These are phyloP conservation scores for Suhomyces bokatorum DNA, from an alignment of 1,139 yeast species.

Conservation along the genomic window DNA sequence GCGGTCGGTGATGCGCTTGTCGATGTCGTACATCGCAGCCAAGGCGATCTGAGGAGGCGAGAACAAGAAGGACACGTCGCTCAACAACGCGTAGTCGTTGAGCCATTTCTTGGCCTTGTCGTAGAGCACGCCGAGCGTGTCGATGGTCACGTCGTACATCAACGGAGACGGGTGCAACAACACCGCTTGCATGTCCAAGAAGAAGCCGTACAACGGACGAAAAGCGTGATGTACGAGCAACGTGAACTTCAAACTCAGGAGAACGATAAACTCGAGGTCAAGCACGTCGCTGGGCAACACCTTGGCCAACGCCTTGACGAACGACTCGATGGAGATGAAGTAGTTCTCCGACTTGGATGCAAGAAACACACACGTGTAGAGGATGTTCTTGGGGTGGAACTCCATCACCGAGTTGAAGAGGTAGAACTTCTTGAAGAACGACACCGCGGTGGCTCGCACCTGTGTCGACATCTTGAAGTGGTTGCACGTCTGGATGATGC, in stretches of 20 bases:
- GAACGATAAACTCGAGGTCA: constrained; percentile 72
- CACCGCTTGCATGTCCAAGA: constrained; percentile 76
- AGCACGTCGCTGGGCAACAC: constrained; percentile 67
- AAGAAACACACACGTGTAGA: constrained; percentile 82
- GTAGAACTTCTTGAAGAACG: constrained; percentile 80
- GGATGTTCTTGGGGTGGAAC: constrained; percentile 77
- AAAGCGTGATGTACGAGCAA: constrained; percentile 85
- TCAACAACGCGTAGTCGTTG: constrained; percentile 60
- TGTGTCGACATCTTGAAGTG: constrained; percentile 51
- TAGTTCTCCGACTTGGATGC: constrained; percentile 93
- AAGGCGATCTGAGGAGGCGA: constrained; percentile 96
- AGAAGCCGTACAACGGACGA: constrained; percentile 87
- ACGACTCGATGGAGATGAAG: constrained; percentile 82
- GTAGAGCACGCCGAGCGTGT: constrained; percentile 55
- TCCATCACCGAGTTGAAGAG: constrained; percentile 80
- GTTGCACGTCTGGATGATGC: constrained; percentile 56
- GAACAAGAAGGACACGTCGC: constrained; percentile 73
- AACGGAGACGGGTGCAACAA: constrained; percentile 43
- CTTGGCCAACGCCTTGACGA: constrained; percentile 67
- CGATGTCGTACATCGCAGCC: constrained; percentile 72
- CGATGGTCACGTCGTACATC: constrained; percentile 40
- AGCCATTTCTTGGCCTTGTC: constrained; percentile 68
- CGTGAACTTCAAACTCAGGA: constrained; percentile 76
- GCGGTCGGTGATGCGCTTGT: constrained; percentile 61
- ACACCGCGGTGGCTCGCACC: constrained; percentile 76